phyloP scores from a whole-genome alignment of 2,329 filamentous ascomycete genomes.

The Penicillium rolfsii region DNA sequence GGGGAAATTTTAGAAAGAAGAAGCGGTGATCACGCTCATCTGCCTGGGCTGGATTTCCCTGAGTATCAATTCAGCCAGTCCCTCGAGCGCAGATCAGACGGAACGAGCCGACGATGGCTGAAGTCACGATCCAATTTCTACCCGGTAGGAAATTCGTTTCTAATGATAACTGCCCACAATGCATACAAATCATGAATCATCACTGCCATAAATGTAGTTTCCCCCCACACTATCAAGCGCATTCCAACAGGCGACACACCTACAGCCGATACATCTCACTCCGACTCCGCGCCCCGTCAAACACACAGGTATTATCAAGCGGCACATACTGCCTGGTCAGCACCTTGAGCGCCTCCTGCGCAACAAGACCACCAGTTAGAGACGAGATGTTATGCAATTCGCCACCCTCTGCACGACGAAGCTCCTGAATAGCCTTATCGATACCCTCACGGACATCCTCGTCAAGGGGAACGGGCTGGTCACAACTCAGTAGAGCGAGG shows the following conservation, averaged over 20 bases:
- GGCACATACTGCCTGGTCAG: conserved; percentile 68
- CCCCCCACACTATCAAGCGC: background rate
- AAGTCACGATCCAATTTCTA: background rate
- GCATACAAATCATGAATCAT: conserved; percentile 19
- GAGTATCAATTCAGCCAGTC: background rate
- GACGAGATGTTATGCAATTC: conserved; percentile 94
- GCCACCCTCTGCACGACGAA: conserved; percentile 75
- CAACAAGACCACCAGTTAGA: conserved; percentile 84
- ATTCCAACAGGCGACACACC: background rate
- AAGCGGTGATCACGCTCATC: conserved; percentile 32
- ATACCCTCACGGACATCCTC: conserved; percentile 57
- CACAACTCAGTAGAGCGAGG: conserved; percentile 40
- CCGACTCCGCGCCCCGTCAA: conserved; percentile 63
- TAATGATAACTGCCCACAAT: background rate
- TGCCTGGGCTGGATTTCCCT: no score
- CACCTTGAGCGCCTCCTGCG: conserved; percentile 94
- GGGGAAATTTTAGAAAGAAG: conserved; percentile 34
- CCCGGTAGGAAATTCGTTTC: background rate
- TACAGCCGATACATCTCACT: conserved; percentile 56
- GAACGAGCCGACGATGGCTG: background rate
- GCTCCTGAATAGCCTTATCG: conserved; percentile 62
- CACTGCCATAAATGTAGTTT: conserved; percentile 1
- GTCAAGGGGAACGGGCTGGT: conserved; percentile 50
- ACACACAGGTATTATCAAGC: conserved; percentile 65
- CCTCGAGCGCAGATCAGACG: background rate